Base-by-base conservation (phyloP, 2,329 filamentous ascomycete species). In the Fusarium bactridioides region DNA sequence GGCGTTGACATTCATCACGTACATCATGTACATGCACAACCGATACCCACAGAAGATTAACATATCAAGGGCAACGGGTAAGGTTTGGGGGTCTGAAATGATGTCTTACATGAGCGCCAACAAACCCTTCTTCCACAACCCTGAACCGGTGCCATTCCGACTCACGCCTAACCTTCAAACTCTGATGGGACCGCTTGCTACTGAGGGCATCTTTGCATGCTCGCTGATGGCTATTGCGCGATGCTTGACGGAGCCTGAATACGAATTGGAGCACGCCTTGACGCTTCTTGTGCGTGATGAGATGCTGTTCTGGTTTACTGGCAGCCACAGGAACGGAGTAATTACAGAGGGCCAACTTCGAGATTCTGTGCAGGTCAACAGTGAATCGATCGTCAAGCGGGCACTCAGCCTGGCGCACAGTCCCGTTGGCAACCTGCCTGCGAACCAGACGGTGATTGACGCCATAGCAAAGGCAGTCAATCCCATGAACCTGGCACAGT, bases 381-480 rank as follows among this genome's bases (percentile, higher is more conserved):
- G 92, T 74, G 94, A 98, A 67, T 88, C 94, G 75, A 94, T 99
- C 66, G 94, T 98, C 58, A 97, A 97, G 85, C 90, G 94, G 69
- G 95, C 95, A 7, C 88, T 94, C 72, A 94, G 91, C 79, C 85
- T 99, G 61, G 95, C 95, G 3, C 93, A 94, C 77, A 87, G 86
- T 70, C 93, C 93, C 0, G 89, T 90, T 37, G 91, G 93, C 72
- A 95, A 94, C 79, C 83, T 99, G 75, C 96, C 96, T 11, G 95
- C 95, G 29, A 97, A 97, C 82, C 96, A 99, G 86, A 98, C 95
- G 44, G 94, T 97, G 35, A 95, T 99, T 78, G 96, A 99, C 83
- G 84, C 97, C 70, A 93, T 99, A 70, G 93, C 93, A n/a, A 92
- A 92, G 84, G 94, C 95, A 3, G 95, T 97, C 21, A 97, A 97